Evolutionary conservation across 2,329 filamentous ascomycete species (phyloP).

Genomic region (Chaetomiaceae sp.): DNA sequence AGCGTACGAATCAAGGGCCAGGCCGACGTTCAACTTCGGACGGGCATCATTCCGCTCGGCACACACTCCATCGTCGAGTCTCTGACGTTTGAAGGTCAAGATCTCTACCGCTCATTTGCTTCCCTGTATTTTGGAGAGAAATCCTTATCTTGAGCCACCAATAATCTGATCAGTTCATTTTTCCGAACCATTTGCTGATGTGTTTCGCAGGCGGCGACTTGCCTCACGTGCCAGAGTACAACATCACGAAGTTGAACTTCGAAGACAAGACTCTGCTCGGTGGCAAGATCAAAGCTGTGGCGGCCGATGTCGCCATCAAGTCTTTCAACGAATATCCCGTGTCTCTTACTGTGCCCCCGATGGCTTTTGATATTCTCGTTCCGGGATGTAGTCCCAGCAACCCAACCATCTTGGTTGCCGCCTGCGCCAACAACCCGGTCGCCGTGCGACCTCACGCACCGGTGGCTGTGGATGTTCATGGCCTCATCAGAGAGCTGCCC

Average conservation of each 20-base stretch:
- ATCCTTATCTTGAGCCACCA: constrained; percentile 29
- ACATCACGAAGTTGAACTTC: constrained; percentile 74
- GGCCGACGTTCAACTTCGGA: constrained; percentile 66
- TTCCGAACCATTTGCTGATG: constrained; percentile 30
- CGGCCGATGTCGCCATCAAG: constrained; percentile 68
- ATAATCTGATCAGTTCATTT: constrained; percentile 4
- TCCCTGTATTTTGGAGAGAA: constrained; percentile 58
- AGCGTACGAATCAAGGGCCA: constrained; percentile 66
- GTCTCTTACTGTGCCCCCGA: constrained; percentile 66
- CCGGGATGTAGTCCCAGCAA: constrained; percentile 70
- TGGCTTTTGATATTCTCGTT: constrained; percentile 80
- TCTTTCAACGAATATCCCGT: constrained; percentile 74
- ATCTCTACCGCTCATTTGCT: constrained; percentile 58
- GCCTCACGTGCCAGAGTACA: constrained; percentile 72
- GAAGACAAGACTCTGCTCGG: constrained; percentile 56
- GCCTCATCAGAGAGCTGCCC: constrained; percentile 67
- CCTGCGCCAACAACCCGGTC: constrained; percentile 63
- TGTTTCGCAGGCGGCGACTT: constrained; percentile 56
- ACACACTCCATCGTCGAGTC: constrained; percentile 69
- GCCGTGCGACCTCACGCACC: constrained; percentile 61
- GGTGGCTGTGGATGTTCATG: constrained; percentile 63
- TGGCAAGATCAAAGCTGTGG: constrained; percentile 57
- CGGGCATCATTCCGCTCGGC: constrained; percentile 73
- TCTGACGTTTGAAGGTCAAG: constrained; percentile 77
- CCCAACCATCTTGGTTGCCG: constrained; percentile 70